Percentiles rank a stretch among this genome's conserved stretches.
phyloP scores from a whole-genome alignment of 305 asterid species.

The Lippia alba region DNA sequence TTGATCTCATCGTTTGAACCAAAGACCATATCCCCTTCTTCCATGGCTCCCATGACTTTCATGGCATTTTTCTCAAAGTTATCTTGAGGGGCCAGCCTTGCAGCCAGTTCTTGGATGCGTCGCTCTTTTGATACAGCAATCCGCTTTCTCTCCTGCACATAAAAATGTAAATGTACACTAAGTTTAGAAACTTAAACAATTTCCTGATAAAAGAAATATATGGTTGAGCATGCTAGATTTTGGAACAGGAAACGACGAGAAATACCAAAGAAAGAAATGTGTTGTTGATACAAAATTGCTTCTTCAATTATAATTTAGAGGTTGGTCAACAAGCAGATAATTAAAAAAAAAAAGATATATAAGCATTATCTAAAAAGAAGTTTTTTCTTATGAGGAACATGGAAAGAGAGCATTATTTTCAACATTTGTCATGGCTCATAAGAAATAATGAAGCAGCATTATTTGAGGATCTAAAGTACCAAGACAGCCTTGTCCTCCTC shows the following conservation, averaged over 20 bases:
- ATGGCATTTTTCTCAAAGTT: conserved; percentile 77
- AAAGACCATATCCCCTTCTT: conserved; percentile 90
- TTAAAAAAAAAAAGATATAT: too few species aligned
- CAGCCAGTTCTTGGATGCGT: conserved; percentile 74
- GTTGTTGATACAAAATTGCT: too few species aligned
- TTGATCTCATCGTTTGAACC: conserved; percentile 79
- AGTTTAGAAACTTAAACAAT: conserved; percentile 13
- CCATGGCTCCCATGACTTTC: conserved; percentile 93
- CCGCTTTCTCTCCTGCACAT: conserved; percentile 75
- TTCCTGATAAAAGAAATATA: background rate
- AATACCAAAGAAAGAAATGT: too few species aligned
- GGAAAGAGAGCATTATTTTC: too few species aligned
- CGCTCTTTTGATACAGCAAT: conserved; percentile 81
- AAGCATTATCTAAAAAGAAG: too few species aligned
- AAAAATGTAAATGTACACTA: conserved; percentile 25
- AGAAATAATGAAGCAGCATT: too few species aligned
- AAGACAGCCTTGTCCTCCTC: conserved; percentile 73
- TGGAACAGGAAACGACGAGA: too few species aligned
- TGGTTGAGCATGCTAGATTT: too few species aligned
- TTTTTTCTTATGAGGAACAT: too few species aligned
- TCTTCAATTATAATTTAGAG: too few species aligned
- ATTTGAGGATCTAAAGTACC: conserved; percentile 42
- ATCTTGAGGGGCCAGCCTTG: conserved; percentile 64
- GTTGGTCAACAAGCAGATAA: too few species aligned
- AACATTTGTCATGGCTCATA: background rate